Evolutionary conservation across 1,139 yeast species (phyloP).

Genomic region (Saccharomyces pastorianus): DNA sequence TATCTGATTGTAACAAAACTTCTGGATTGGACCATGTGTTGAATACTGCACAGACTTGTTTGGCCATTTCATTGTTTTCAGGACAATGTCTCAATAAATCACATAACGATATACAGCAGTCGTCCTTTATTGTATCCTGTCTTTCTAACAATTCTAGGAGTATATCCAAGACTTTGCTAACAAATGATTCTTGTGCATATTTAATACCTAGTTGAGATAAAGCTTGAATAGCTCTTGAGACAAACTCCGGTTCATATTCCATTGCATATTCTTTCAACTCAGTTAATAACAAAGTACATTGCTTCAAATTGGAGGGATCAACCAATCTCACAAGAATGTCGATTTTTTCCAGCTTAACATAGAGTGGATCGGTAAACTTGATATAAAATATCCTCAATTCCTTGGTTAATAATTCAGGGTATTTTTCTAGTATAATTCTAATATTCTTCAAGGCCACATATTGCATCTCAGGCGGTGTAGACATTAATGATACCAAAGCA

Average conservation of each 20-base stretch:
- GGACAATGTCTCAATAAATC: conserved; percentile 78
- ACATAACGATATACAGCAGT: conserved; percentile 66
- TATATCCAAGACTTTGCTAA: conserved; percentile 59
- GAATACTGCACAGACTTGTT: conserved; percentile 23
- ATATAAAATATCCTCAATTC: conserved; percentile 88
- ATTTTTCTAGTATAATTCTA: conserved; percentile 79
- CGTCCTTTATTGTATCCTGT: conserved; percentile 73
- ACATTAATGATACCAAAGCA: conserved; percentile 81
- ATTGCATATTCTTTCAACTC: conserved; percentile 89
- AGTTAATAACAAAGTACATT: conserved; percentile 61
- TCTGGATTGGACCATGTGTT: conserved; percentile 28
- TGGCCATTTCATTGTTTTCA: conserved; percentile 35
- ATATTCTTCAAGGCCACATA: conserved; percentile 90
- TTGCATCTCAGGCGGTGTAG: conserved; percentile 89
- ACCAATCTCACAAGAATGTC: conserved; percentile 86
- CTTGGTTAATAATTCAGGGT: conserved; percentile 68
- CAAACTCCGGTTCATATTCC: conserved; percentile 91
- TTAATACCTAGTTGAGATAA: conserved; percentile 87
- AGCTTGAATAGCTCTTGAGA: conserved; percentile 70
- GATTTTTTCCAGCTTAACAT: conserved; percentile 83
- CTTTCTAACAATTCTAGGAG: conserved; percentile 68
- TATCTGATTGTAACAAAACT: conserved; percentile 21
- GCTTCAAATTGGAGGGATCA: conserved; percentile 42
- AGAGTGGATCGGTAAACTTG: conserved; percentile 89
- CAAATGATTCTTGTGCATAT: conserved; percentile 38